phyloP scores from a whole-genome alignment of 257 asterid species.

The Cordia subcordata region DNA sequence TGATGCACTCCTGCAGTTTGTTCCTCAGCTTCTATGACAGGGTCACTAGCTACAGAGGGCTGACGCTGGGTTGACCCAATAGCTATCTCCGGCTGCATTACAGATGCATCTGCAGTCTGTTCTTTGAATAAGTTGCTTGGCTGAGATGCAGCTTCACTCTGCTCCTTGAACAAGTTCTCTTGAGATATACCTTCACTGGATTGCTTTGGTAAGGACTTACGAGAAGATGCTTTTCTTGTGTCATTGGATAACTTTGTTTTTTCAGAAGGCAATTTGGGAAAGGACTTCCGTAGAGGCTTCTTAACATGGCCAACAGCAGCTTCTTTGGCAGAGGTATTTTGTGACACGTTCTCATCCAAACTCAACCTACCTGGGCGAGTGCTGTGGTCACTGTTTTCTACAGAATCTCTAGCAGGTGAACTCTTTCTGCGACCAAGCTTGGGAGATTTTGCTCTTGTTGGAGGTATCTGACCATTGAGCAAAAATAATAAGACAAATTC shows the following conservation, averaged over 20 bases:
- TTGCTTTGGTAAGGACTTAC: constrained; percentile 35
- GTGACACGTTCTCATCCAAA: constrained; percentile 53
- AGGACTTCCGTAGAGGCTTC: constrained; percentile 75
- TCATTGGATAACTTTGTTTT: constrained; percentile 41
- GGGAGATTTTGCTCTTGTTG: constrained; percentile 85
- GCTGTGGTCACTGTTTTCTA: constrained; percentile 37
- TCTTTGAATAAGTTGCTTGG: background rate
- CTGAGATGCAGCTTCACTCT: constrained; percentile 20
- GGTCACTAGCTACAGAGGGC: background rate
- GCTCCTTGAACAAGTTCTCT: constrained; percentile 19
- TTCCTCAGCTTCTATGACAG: background rate
- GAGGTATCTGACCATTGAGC: constrained; percentile 49
- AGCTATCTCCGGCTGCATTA: background rate
- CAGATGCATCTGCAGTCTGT: constrained; percentile 3
- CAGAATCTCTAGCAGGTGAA: constrained; percentile 39
- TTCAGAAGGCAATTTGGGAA: constrained; percentile 82
- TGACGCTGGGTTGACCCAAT: constrained; percentile 13
- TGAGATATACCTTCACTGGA: constrained; percentile 23
- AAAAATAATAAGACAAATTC: background rate
- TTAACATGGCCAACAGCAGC: constrained; percentile 33
- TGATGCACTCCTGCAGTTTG: constrained; percentile 4
- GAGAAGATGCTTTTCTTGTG: constrained; percentile 33
- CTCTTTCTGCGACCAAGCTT: constrained; percentile 81
- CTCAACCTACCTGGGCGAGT: constrained; percentile 58
- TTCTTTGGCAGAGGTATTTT: constrained; percentile 33